These are phyloP conservation scores for Plasmopara viticola DNA, from an alignment of 352 stramenopile species.

Conservation along the genomic window DNA sequence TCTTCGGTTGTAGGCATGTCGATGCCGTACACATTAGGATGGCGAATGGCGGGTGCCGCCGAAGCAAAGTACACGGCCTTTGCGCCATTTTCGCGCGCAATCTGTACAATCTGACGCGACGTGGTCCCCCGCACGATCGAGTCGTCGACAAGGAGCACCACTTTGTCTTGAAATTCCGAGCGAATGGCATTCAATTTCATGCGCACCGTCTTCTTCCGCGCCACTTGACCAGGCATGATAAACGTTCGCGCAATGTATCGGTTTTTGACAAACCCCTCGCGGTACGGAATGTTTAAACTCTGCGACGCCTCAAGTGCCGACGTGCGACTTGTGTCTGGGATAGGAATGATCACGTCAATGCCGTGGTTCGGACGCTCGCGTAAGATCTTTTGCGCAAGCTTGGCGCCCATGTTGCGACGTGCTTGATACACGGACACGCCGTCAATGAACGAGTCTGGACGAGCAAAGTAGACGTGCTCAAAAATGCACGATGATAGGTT, in stretches of 20 bases:
- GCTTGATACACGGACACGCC: constrained; percentile 97
- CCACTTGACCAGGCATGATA: constrained; percentile 98
- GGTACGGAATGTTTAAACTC: constrained; percentile 89
- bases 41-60: constrained; percentile 94
- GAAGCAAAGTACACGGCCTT: constrained; percentile 95
- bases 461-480: constrained; percentile 99
- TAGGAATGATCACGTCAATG: constrained; percentile 98
- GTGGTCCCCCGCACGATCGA: constrained; percentile 99
- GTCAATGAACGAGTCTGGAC: constrained; percentile 98
- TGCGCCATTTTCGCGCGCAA: constrained; percentile 96
- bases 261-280: constrained; percentile 99
- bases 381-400: constrained; percentile 95
- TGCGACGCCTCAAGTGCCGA: constrained; percentile 90
- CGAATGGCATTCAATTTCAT: constrained; percentile 98
- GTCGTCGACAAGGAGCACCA: constrained; percentile 98
- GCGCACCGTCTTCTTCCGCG: constrained; percentile 94
- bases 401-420: constrained; percentile 96
- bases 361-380: constrained; percentile 86
- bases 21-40: constrained; percentile 99
- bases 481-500: constrained; percentile 97
- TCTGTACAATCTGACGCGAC: constrained; percentile 97
- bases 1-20: constrained; percentile 98
- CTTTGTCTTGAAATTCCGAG: constrained; percentile 89
- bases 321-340: constrained; percentile 97
- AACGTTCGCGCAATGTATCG: constrained; percentile 99